Evolutionary conservation across 2,329 filamentous ascomycete species (phyloP).

Genomic region (Gremmenia infestans): DNA sequence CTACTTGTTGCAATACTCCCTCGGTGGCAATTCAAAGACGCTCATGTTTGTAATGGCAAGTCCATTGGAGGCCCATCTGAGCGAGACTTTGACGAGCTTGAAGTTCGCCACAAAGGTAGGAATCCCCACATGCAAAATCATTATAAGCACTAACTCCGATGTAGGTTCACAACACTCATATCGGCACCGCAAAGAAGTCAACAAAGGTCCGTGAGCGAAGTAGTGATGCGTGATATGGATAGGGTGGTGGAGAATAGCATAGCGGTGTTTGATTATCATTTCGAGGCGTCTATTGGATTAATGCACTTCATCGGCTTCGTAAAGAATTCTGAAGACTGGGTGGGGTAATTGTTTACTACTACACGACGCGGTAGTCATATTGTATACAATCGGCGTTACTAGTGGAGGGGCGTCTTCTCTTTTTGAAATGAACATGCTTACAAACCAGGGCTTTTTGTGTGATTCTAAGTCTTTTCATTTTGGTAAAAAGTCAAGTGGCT

Average conservation of each 20-base stretch:
- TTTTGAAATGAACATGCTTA: not conserved
- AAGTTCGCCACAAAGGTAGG: conserved; percentile 90
- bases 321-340: not conserved
- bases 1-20: conserved; percentile 87
- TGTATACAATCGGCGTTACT: not conserved
- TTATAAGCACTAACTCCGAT: conserved; percentile 6
- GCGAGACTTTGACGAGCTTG: conserved; percentile 89
- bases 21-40: conserved; percentile 94
- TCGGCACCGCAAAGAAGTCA: conserved; percentile 78
- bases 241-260: not conserved
- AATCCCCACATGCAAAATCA: conserved; percentile 1
- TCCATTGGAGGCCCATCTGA: conserved; percentile 82
- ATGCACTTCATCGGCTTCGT: not conserved
- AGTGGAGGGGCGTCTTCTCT: not conserved
- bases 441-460: not conserved
- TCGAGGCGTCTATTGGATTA: conserved; percentile 4
- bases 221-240: not conserved
- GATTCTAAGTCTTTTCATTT: too few relatives aligned
- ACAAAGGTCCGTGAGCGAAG: conserved; percentile 49
- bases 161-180: conserved; percentile 82
- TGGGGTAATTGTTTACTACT: not conserved
- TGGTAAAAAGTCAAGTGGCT: not conserved
- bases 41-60: conserved; percentile 99
- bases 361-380: not conserved
- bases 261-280: conserved; percentile 12